A percentile compares a stretch with the other conserved stretches of the same genome.
phyloP scores from a whole-genome alignment of 306 rosid genomes.

The Cicer judaicum region DNA sequence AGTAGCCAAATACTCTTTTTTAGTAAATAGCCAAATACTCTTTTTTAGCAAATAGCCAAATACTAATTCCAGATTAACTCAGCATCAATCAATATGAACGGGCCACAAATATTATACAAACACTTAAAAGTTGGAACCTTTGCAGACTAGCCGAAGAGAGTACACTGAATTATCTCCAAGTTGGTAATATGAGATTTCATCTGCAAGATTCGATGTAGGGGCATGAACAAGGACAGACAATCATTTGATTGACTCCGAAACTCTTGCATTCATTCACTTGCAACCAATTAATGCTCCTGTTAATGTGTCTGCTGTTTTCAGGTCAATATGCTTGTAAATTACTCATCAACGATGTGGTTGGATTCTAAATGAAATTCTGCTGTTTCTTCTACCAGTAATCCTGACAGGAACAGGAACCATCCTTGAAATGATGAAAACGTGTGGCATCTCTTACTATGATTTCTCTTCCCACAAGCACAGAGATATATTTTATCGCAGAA shows the following conservation, averaged over 20 bases:
- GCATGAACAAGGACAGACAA: not conserved
- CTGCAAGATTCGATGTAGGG: conserved; percentile 1
- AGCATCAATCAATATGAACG: conserved; percentile 17
- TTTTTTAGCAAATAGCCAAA: not conserved
- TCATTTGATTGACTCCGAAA: not conserved
- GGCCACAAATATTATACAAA: too few relatives aligned
- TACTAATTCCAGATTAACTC: conserved; percentile 3
- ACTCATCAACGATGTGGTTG: conserved; percentile 18
- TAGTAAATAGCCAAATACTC: not conserved
- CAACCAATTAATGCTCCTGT: conserved; percentile 17
- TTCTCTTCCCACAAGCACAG: conserved; percentile 83
- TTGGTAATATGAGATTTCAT: conserved; percentile 11
- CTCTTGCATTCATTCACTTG: conserved; percentile 14
- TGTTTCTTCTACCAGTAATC: conserved; percentile 74
- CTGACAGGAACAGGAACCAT: conserved; percentile 81
- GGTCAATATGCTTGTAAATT: not conserved
- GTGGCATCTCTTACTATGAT: conserved; percentile 79
- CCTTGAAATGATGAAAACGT: conserved; percentile 85
- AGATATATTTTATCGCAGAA: conserved; percentile 81
- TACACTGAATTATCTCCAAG: conserved; percentile 12
- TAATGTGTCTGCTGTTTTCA: not conserved
- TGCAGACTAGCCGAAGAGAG: not conserved
- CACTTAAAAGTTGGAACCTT: conserved; percentile 9
- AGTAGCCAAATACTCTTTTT: too few relatives aligned
- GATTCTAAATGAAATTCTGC: conserved; percentile 15